Base-by-base conservation (phyloP, 2,329 filamentous ascomycete species). In the Torrubiella hemipterigena region DNA sequence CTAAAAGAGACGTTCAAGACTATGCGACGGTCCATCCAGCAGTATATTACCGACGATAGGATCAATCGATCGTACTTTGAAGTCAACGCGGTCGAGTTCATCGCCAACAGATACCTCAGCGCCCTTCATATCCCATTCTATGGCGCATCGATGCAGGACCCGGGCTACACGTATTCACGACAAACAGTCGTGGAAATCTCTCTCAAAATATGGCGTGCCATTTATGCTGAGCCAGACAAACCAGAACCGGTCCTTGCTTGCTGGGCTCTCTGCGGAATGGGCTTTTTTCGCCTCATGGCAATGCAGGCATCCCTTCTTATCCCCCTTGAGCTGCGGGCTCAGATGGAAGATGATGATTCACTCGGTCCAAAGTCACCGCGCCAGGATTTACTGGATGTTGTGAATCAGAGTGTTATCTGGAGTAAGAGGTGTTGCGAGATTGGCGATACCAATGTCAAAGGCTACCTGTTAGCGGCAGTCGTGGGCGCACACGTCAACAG, bases 401-500 rank as follows among this genome's bases (percentile, higher is more conserved):
- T 73, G 7, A 44, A 58, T 0, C 58, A 69, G 7, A 49, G 55
- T 0, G 56, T 51, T 17, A 26, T 30, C 0, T 70, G 62, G 59
- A 43, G 42, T 2, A 41, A 63, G 27, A 38, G 41, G 5, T 51
- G 48, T 8, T 50, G 72, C 12, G 41, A 56, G 29, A 54, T 52
- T 0, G 69, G 66, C 2, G 67, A 73, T 45, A 72, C 67, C 0
- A 74, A 73, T 31, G 49, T 65, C 13, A 74, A 73, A 38, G 63
- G 64, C 0, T 63, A 63, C 22, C 25, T 74, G 13, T 52, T 72
- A n/a, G n/a, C n/a, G n/a, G n/a, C n/a, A n/a, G n/a, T n/a, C n/a
- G n/a, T n/a, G n/a, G n/a, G n/a, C n/a, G n/a, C n/a, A n/a, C n/a
- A n/a, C n/a, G n/a, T n/a, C n/a, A n/a, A n/a, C n/a, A n/a, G n/a